A percentile compares a stretch with the other conserved stretches of the same genome.
These are phyloP conservation scores for Pistacia atlantica DNA, from an alignment of 345 rosid genomes.

Conservation along the genomic window DNA sequence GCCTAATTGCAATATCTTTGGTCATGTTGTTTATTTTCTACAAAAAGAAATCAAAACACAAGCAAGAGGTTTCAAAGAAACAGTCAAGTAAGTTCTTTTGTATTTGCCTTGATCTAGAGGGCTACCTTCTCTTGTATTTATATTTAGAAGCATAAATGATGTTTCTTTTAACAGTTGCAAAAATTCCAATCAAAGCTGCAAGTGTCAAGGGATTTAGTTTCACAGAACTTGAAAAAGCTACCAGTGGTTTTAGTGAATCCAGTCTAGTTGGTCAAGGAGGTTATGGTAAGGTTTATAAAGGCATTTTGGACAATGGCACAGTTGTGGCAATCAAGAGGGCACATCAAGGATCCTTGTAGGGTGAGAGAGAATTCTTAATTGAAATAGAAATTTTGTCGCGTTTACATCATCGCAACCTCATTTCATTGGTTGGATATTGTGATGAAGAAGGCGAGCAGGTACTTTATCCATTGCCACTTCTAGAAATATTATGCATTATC, in stretches of 20 bases:
- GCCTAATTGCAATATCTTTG: conserved; percentile 22
- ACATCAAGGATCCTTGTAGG: conserved; percentile 43
- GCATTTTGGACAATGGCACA: conserved; percentile 42
- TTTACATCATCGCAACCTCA: conserved; percentile 65
- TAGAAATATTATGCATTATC: not conserved
- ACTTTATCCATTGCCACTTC: not conserved
- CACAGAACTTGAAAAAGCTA: conserved; percentile 44
- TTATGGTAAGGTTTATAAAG: conserved; percentile 59
- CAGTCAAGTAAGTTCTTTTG: no score
- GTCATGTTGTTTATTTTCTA: conserved; percentile 14
- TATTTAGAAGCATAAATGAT: no score
- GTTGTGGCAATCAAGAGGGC: conserved; percentile 61
- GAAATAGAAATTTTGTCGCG: conserved; percentile 55
- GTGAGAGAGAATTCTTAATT: conserved; percentile 50
- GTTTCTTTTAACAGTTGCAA: conserved; percentile 13
- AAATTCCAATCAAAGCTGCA: conserved; percentile 38
- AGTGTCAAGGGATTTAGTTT: conserved; percentile 45
- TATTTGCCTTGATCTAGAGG: no score
- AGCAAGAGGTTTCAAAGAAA: no score
- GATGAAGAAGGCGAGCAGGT: conserved; percentile 53
- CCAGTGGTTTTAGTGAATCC: conserved; percentile 30
- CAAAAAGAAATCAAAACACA: conserved; percentile 4
- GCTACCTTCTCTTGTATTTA: no score
- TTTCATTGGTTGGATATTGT: conserved; percentile 58
- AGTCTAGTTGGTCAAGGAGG: conserved; percentile 56